Percentiles rank a stretch among this genome's conserved stretches.
Evolutionary conservation across 768 basidiomycete genomes (phyloP).

Genomic region (Lactifluus volemus): DNA sequence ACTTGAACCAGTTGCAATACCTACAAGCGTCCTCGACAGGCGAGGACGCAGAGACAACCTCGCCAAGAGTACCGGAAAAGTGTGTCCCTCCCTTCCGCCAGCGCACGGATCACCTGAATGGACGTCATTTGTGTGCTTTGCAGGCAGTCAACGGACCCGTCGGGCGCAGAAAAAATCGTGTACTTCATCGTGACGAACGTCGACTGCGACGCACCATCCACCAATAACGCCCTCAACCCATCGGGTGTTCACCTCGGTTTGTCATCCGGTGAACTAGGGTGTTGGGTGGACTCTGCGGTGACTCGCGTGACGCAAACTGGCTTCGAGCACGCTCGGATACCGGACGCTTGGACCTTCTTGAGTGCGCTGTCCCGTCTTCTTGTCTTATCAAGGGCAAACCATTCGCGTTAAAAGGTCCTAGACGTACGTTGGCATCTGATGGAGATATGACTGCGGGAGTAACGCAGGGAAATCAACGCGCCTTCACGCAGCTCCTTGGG

Average conservation of each 20-base stretch:
- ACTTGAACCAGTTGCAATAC: constrained; percentile 36
- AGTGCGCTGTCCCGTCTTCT: constrained; percentile 33
- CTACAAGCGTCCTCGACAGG: neutral
- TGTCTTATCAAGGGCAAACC: neutral
- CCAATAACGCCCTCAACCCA: constrained; percentile 24
- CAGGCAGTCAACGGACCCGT: constrained; percentile 4
- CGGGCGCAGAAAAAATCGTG: constrained; percentile 39
- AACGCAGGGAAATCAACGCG: constrained; percentile 22
- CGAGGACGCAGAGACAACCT: constrained; percentile 1
- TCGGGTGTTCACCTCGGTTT: constrained; percentile 47
- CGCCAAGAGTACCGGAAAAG: constrained; percentile 2
- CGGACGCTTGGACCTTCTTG: constrained; percentile 41
- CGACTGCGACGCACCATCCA: constrained; percentile 48
- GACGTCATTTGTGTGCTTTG: neutral
- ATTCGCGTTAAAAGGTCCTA: neutral
- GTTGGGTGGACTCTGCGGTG: constrained; percentile 63
- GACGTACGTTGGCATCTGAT: neutral
- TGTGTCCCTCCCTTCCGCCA: neutral
- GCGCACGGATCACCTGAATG: neutral
- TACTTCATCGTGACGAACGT: constrained; percentile 77
- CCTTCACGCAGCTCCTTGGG: constrained; percentile 42
- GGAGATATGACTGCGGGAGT: neutral
- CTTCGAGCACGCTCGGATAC: constrained; percentile 56
- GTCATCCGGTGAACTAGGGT: constrained; percentile 66
- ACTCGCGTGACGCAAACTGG: constrained; percentile 80